These are phyloP conservation scores for Selenicereus undatus DNA, from an alignment of 148 eudicot species.

Conservation along the genomic window DNA sequence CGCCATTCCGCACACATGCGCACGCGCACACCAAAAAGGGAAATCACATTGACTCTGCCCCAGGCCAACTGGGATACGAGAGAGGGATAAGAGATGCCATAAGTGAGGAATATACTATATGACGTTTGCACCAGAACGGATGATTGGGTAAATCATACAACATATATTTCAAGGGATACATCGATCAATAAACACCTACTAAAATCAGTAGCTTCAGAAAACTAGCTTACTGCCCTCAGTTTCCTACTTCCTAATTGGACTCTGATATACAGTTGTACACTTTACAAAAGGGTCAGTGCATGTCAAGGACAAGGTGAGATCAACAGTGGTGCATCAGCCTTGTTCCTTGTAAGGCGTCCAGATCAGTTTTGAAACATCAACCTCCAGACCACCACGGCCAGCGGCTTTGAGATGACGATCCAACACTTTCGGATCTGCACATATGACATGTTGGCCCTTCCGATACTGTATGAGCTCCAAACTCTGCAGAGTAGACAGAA, in stretches of 20 bases:
- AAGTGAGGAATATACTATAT: background rate
- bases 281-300: constrained; percentile 7
- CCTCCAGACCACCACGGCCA: constrained; percentile 91
- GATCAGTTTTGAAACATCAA: constrained; percentile 79
- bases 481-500: constrained; percentile 76
- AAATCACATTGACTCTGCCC: too few species aligned
- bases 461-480: constrained; percentile 89
- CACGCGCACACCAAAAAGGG: too few species aligned
- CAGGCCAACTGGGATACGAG: background rate
- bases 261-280: constrained; percentile 12
- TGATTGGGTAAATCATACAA: background rate
- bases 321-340: constrained; percentile 34
- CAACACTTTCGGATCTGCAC: constrained; percentile 92
- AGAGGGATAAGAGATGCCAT: background rate
- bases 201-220: background rate
- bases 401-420: constrained; percentile 98
- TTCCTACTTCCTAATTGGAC: constrained; percentile 13
- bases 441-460: constrained; percentile 93
- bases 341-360: constrained; percentile 99
- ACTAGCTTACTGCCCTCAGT: background rate
- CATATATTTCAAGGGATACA: background rate
- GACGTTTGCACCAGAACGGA: background rate
- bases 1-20: too few species aligned
- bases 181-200: background rate
- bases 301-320: background rate